phyloP scores from a whole-genome alignment of 345 rosid genomes.

The Citrus medica region DNA sequence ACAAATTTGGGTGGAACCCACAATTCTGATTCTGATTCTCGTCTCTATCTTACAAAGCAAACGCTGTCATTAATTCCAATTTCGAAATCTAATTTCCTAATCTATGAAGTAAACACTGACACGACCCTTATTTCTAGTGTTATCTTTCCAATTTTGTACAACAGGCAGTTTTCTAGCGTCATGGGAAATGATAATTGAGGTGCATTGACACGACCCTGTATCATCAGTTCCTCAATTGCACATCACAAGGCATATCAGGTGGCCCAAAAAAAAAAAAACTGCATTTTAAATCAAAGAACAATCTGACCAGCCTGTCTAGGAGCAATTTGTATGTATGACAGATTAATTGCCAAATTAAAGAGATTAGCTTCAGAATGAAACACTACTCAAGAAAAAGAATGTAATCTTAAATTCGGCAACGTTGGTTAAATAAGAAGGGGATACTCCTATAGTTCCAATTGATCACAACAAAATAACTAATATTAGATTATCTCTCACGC shows the following conservation, averaged over 20 bases:
- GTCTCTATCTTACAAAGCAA: accelerated
- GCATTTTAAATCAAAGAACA: neutral
- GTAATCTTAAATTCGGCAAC: neutral
- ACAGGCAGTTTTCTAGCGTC: neutral
- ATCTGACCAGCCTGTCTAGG: neutral
- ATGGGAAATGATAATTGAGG: neutral
- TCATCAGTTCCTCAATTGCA: neutral
- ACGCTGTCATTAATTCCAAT: too few relatives aligned
- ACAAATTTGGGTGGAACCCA: accelerated
- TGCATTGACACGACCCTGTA: neutral
- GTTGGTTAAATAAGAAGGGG: neutral
- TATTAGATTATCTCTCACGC: neutral
- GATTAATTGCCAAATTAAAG: neutral
- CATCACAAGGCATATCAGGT: neutral
- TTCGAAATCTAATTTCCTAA: accelerated
- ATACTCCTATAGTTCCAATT: neutral
- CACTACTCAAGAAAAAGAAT: too few relatives aligned
- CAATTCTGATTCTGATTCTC: accelerated
- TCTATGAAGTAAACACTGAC: too few relatives aligned
- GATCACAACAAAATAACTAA: neutral
- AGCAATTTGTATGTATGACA: too few relatives aligned
- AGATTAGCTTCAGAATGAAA: neutral
- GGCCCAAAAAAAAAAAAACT: neutral
- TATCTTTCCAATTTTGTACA: too few relatives aligned
- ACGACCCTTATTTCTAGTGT: too few relatives aligned